Evolutionary conservation across 2,329 filamentous ascomycete genomes (phyloP), one percentile per base, ranked within the genome.

Genomic region (Colletotrichum somersetense): DNA sequence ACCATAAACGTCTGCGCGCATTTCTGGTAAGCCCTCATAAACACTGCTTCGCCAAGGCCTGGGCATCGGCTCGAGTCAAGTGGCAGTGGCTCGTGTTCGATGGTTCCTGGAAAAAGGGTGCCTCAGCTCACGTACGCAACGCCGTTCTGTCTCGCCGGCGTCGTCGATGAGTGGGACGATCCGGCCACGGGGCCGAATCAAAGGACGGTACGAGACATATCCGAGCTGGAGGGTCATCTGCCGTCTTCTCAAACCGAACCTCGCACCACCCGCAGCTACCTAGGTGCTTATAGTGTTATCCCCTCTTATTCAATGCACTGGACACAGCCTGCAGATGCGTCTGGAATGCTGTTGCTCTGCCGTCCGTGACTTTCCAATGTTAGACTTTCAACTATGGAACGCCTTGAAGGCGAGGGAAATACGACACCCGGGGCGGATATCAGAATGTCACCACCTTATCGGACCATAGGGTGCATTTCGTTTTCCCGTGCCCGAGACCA

Each of bases 101-200:
- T 4, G 35, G 66, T 63, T 64, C 63, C 57, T 67, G 63, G 18
- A 38, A 53, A 52, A 66, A 30, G 33, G 52, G 56, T 12, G 42
- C 57, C 12, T 4, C 42, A 23, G 33, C 55, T 30, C 33, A 63
- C 6, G 44, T 18, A 46, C 18, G 26, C 38, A 35, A 38, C 6
- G 52, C 52, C 33, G 35, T 38, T 16, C 16, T 38, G 42, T 40
- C 64, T 71, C 68, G 68, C 64, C 53, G 33, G 23, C 20, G 42
- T 61, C 62, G 62, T 59, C 42, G 16, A 42, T 33, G 18, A 52
- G 59, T 69, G 69, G 53, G 40, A n/a, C 38, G 12, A 10, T 23
- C 33, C 55, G 52, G 66, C 53, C 40, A 64, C 66, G 66, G 69
- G 69, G 59, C 69, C 69, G 59, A 64, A 64, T 58, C 55, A 61